Base-by-base conservation (phyloP, 305 asterid genomes). In the Euphrasia arctica region DNA sequence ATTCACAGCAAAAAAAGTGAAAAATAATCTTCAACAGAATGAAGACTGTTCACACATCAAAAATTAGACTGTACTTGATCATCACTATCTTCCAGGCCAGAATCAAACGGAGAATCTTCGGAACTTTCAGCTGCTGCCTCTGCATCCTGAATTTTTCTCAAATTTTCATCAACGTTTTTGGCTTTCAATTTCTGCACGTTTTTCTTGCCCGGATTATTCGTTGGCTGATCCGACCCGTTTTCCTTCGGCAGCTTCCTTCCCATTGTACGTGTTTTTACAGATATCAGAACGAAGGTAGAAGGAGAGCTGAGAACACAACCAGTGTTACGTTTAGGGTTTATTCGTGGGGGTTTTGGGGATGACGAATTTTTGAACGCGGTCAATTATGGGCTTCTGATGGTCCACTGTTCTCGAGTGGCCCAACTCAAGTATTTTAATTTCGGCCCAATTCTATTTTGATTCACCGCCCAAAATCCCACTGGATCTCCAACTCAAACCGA, bases 41-140 rank as follows among this genome's bases (percentile, higher is more conserved):
- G 22, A 18, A 18, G 22, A 18, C 22, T 18, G 22, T 18, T 18
- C 22, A 18, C 22, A 18, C 22, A n/a, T 18, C 1, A 64, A 29
- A 27, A 9, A 12, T 3, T 1, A 36, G 25, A 52, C 14, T 45
- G 6, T 73, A 79, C 91, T 52, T 77, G 79, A 9, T 79, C 77
- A 25, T 74, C 83, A 58, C 32, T 54, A 18, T 73, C 78, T 18
- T 77, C 80, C 1, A 70, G 70, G 12, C 65, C 84, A 3, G 80
- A 68, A 62, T 71, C 79, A 59, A 77, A 62, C 2, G 79, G 75
- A 15, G 87, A 80, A 62, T 83, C 83, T 18, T 79, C 82, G 13
- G 81, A 77, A 13, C 71, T 54, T 5, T 78, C 79, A 28, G 59
- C 62, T 31, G 71, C 83, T 41, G 36, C 45, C 39, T 70, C 77